These are phyloP conservation scores for Phialophora macrospora DNA, from an alignment of 2,329 filamentous ascomycete genomes.

Conservation along the genomic window DNA sequence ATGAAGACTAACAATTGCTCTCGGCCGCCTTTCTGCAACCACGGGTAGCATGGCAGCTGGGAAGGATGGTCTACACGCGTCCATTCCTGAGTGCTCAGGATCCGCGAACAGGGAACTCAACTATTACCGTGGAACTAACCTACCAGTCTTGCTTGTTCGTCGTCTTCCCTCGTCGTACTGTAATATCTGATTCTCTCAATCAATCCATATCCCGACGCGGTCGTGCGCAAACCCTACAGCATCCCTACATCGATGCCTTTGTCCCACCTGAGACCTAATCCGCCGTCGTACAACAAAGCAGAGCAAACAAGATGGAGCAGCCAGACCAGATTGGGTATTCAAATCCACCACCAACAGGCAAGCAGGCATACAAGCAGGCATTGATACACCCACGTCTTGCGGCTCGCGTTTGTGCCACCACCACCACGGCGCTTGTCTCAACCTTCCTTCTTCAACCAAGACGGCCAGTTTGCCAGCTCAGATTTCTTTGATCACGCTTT, in stretches of 20 bases:
- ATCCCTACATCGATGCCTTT: background rate
- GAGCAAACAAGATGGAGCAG: background rate
- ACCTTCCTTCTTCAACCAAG: background rate
- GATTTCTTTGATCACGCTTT: background rate
- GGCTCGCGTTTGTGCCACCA: background rate
- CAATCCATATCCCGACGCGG: background rate
- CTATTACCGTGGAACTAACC: background rate
- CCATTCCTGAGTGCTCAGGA: background rate
- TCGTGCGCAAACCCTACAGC: background rate
- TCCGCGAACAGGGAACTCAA: background rate
- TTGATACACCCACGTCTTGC: background rate
- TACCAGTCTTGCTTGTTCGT: background rate
- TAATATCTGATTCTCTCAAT: background rate
- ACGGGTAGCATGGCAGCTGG: background rate
- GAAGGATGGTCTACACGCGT: background rate
- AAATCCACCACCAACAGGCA: background rate
- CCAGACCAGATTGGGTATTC: background rate
- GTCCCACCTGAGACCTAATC: background rate
- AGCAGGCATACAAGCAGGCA: background rate
- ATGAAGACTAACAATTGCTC: background rate
- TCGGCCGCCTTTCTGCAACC: background rate
- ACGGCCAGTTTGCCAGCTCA: background rate
- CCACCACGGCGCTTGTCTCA: background rate
- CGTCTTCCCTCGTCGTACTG: background rate
- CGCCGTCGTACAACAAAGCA: background rate